Percentiles rank a stretch among this genome's conserved stretches.
Evolutionary conservation across 2,329 filamentous ascomycete species (phyloP).

Genomic region (Diplocarpon mali): DNA sequence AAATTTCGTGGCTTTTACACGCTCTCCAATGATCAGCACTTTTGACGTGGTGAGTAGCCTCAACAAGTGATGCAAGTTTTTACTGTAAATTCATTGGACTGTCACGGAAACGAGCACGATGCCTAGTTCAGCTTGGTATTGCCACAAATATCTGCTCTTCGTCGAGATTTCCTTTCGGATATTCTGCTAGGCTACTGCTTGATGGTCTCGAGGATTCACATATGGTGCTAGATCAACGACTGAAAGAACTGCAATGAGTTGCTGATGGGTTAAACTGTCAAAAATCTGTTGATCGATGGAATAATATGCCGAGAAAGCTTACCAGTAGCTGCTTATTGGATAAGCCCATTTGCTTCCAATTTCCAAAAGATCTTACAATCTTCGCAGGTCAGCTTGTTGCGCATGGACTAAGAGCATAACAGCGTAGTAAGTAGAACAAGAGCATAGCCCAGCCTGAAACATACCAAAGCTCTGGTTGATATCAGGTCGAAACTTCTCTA

Average conservation of each 20-base stretch:
- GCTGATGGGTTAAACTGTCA: conserved; percentile 1
- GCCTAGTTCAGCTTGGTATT: conserved; percentile 4
- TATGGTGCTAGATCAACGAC: conserved; percentile 1
- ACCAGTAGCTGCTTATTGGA: conserved; percentile 2
- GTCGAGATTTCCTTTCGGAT: neutral
- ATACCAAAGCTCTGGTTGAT: neutral
- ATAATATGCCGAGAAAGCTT: conserved; percentile 4
- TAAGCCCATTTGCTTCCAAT: neutral
- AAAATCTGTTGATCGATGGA: conserved; percentile 2
- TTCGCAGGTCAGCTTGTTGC: neutral
- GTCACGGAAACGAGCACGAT: conserved; percentile 1
- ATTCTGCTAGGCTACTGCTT: conserved; percentile 1
- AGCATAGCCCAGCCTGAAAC: neutral
- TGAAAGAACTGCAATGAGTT: conserved; percentile 3
- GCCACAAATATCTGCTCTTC: conserved; percentile 1
- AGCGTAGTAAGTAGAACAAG: conserved; percentile 1
- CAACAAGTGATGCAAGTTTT: too few species aligned
- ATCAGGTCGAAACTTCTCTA: conserved; percentile 2
- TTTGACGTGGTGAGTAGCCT: too few species aligned
- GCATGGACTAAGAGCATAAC: conserved; percentile 4
- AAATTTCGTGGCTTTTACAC: too few species aligned
- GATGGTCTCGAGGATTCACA: conserved; percentile 4
- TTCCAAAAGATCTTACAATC: too few species aligned
- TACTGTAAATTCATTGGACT: too few species aligned
- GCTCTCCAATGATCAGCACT: too few species aligned